Evolutionary conservation across 768 basidiomycete genomes (phyloP), one percentile per base, ranked within the genome.

Genomic region (Psilocybe cyanescens): DNA sequence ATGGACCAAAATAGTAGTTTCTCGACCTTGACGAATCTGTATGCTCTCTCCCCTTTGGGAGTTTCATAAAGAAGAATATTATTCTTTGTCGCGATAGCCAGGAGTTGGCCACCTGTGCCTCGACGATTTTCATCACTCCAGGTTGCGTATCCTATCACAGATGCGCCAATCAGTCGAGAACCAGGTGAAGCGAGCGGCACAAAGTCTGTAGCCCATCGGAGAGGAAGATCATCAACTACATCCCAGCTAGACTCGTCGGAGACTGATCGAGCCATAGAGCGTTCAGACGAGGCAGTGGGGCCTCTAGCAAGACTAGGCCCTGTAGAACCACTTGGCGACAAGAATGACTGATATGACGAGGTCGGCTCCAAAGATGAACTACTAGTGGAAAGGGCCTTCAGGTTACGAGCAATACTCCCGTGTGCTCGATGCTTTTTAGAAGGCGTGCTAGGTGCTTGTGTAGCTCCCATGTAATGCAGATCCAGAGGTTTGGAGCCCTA

Each of bases 141-240:
- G 3, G 92, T 74, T 8, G 89, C 85, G 70, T 89, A 95, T 3
- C 83, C 86, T 24, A 85, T 67, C 12, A 92, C 86, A 2, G 85
- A 83, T 1, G 80, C 67, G 59, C 81, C 83, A 29, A 79, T 75
- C 47, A 94, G 74, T 48, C 91, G 81, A 28, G 91, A 90, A 2
- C 89, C 85, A 28, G 82, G 73, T 2, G 83, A 74, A 4, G 91
- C 91, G n/a, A 95, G 81, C 0, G 91, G 87, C 2, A 92, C 90
- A 69, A 84, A 94, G 71, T 95, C 93, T 0, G 89, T 89, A n/a
- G 92, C 91, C 93, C 93, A 95, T 33, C 90, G 84, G 48, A 94
- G 68, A 1, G 91, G 90, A 28, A 62, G 52, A 24, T 62, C 61
- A 17, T 62, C 61, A n/a, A 62, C 57, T 5, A 92, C 68, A 70